These are phyloP conservation scores for Samsoniella hepiali DNA, from an alignment of 2,329 filamentous ascomycete genomes.

Conservation along the genomic window DNA sequence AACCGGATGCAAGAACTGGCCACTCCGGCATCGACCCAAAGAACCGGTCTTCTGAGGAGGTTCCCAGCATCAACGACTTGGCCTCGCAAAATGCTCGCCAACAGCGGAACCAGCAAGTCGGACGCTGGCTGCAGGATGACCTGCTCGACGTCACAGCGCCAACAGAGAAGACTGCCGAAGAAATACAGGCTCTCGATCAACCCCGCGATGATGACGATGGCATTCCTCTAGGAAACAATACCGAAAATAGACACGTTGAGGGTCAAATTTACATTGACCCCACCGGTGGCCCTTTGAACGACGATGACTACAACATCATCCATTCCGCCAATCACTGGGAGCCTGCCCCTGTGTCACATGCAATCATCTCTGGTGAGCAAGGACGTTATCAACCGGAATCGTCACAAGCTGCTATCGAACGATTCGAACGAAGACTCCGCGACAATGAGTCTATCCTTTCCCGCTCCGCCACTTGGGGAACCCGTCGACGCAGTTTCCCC, in stretches of 20 bases:
- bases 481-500: slow-evolving; percentile 62
- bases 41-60: slow-evolving; percentile 41
- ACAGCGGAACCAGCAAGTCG: slow-evolving; percentile 50
- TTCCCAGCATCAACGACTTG: slow-evolving; percentile 47
- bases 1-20: slow-evolving; percentile 37
- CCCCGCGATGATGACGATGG: slow-evolving; percentile 36
- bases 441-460: slow-evolving; percentile 60
- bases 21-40: slow-evolving; percentile 48
- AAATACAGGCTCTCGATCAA: slow-evolving; percentile 26
- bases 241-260: slow-evolving; percentile 47
- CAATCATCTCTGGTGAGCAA: slow-evolving; percentile 36
- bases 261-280: slow-evolving; percentile 49
- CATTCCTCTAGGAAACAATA: slow-evolving; percentile 45
- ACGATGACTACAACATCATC: slow-evolving; percentile 50
- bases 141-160: slow-evolving; percentile 29
- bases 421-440: slow-evolving; percentile 48
- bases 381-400: slow-evolving; percentile 45
- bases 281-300: slow-evolving; percentile 41
- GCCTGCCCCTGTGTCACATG: slow-evolving; percentile 45
- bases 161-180: slow-evolving; percentile 26
- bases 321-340: slow-evolving; percentile 47
- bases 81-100: slow-evolving; percentile 39
- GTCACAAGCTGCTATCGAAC: slow-evolving; percentile 52
- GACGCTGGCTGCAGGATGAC: slow-evolving; percentile 45
- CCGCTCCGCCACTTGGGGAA: slow-evolving; percentile 67